These are phyloP conservation scores for Apocynum venetum DNA, from an alignment of 257 asterid species.

Conservation along the genomic window DNA sequence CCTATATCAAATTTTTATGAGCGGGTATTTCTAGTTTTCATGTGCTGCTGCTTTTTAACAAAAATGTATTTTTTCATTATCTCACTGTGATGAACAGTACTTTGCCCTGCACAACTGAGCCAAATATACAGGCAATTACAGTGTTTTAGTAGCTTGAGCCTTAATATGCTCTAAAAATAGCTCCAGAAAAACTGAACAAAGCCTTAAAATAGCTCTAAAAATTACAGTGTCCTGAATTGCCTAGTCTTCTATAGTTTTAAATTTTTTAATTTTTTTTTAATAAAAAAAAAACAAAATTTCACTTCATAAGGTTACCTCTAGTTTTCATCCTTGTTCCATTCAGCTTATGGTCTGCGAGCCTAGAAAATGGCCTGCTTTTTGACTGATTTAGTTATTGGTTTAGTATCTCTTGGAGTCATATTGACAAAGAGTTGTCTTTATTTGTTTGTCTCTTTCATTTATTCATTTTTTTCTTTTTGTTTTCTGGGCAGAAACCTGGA, in stretches of 20 bases:
- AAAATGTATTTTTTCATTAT: background rate
- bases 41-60: background rate
- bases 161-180: background rate
- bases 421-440: background rate
- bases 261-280: background rate
- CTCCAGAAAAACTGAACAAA: background rate
- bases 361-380: background rate
- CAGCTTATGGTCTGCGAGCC: background rate
- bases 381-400: background rate
- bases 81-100: background rate
- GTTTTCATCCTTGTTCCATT: background rate
- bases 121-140: background rate
- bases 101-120: background rate
- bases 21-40: background rate
- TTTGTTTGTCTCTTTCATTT: background rate
- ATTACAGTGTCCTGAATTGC: background rate
- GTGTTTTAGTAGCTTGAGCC: background rate
- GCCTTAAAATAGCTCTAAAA: too few species aligned
- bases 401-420: background rate
- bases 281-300: background rate
- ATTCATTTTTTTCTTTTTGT: background rate
- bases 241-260: background rate
- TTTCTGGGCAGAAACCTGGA: conserved; percentile 86
- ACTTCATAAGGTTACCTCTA: background rate
- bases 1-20: background rate